Evolutionary conservation across 352 stramenopile genomes (phyloP).

Genomic region (Plasmopara muralis): DNA sequence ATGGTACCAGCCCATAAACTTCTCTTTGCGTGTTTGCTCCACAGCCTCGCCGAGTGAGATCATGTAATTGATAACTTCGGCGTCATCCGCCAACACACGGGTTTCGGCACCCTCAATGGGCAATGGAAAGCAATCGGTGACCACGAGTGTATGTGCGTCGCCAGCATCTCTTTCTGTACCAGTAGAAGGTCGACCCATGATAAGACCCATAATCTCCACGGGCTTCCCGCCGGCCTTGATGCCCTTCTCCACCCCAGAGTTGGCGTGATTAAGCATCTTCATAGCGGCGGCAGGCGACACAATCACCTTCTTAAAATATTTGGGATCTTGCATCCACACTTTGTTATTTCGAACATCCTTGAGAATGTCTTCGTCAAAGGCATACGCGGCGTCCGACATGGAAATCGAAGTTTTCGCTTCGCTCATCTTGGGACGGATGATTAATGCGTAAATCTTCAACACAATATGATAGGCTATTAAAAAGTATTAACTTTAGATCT

Average conservation of each 20-base stretch:
- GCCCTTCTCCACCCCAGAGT: constrained; percentile 97
- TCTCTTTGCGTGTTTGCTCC: constrained; percentile 92
- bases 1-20: constrained; percentile 99
- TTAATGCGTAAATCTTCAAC: background rate
- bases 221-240: constrained; percentile 93
- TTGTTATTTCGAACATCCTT: constrained; percentile 84
- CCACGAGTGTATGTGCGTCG: constrained; percentile 90
- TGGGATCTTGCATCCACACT: constrained; percentile 88
- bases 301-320: constrained; percentile 95
- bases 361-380: constrained; percentile 78
- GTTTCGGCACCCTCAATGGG: constrained; percentile 96
- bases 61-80: constrained; percentile 99
- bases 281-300: constrained; percentile 90
- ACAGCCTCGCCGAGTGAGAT: constrained; percentile 95
- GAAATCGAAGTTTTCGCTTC: constrained; percentile 19
- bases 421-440: constrained; percentile 12
- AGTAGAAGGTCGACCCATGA: constrained; percentile 90
- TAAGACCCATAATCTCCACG: constrained; percentile 99
- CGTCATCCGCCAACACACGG: constrained; percentile 94
- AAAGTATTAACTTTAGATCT: too few species aligned
- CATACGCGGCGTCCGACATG: constrained; percentile 63
- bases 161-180: constrained; percentile 80
- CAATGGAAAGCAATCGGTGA: constrained; percentile 97
- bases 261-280: constrained; percentile 98
- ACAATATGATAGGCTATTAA: constrained; percentile 6